phyloP scores from a whole-genome alignment of 2,329 filamentous ascomycete genomes.

The Fusarium mexicanum region DNA sequence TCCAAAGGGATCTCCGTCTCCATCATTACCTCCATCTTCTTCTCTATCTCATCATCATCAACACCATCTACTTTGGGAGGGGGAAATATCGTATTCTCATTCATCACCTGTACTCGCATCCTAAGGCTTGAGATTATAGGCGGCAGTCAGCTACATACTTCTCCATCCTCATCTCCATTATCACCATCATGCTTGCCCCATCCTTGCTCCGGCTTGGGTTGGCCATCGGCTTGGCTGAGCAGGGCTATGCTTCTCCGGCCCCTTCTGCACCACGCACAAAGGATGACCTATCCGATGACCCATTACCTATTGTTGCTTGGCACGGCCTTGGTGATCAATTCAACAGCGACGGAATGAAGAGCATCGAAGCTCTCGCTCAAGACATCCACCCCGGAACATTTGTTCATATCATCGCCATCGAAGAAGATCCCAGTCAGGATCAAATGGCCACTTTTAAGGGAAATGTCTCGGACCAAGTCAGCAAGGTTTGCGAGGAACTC shows the following conservation, averaged over 20 bases:
- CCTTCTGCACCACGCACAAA: slow-evolving; percentile 35
- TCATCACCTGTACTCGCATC: too few relatives aligned
- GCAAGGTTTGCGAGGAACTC: slow-evolving; percentile 80
- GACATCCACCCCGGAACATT: slow-evolving; percentile 82
- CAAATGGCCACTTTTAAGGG: slow-evolving; percentile 89
- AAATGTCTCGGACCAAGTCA: slow-evolving; percentile 83
- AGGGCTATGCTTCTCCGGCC: slow-evolving; percentile 25
- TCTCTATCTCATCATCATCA: not conserved
- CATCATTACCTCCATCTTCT: slow-evolving; percentile 5
- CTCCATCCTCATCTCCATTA: not conserved
- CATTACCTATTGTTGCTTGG: slow-evolving; percentile 93
- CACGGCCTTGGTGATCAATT: slow-evolving; percentile 84
- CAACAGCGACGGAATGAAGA: slow-evolving; percentile 76
- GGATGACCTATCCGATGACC: slow-evolving; percentile 65
- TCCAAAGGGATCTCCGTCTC: not conserved
- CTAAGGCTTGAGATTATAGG: too few relatives aligned
- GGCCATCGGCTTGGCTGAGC: slow-evolving; percentile 44
- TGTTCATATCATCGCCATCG: slow-evolving; percentile 81
- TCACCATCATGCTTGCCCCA: slow-evolving; percentile 20
- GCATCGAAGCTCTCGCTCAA: slow-evolving; percentile 76
- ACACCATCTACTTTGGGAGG: too few relatives aligned
- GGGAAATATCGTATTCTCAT: too few relatives aligned
- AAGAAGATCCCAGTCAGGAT: slow-evolving; percentile 73
- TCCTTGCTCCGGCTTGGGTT: slow-evolving; percentile 43
- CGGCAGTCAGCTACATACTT: too few relatives aligned